A percentile compares a stretch with the other conserved stretches of the same genome.
Conservation (phyloP, 805 yeast genomes). For the Jamesozyma spencerorum region DNA sequence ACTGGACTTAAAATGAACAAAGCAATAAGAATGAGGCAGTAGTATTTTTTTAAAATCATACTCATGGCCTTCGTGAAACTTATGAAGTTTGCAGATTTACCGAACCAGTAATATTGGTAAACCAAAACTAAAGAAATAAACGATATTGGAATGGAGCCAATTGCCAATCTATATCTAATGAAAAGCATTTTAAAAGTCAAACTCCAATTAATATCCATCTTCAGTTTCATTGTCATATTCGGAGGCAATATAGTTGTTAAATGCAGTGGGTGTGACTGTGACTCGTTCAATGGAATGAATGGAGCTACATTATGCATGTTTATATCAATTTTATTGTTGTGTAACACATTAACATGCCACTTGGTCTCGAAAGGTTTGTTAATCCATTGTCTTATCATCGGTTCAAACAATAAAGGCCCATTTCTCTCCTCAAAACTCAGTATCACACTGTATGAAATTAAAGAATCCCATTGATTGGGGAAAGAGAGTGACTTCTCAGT, state of each 20-base stretch:
- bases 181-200: constrained; percentile 58
- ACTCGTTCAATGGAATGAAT: constrained; percentile 40
- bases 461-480: constrained; percentile 25
- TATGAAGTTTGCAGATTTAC: constrained; percentile 33
- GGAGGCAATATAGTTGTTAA: constrained; percentile 21
- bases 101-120: constrained; percentile 45
- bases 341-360: constrained; percentile 55
- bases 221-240: constrained; percentile 11
- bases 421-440: constrained; percentile 4
- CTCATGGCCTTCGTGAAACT: constrained; percentile 40
- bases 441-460: constrained; percentile 17
- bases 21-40: constrained; percentile 19
- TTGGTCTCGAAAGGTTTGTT: constrained; percentile 64
- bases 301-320: constrained; percentile 61
- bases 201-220: constrained; percentile 9
- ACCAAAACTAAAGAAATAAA: constrained; percentile 43
- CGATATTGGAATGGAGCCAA: constrained; percentile 61
- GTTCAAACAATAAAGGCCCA: constrained; percentile 34
- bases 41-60: constrained; percentile 27
- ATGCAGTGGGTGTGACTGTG: constrained; percentile 14
- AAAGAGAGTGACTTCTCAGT: constrained; percentile 13
- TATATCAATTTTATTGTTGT: constrained; percentile 33
- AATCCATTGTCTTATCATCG: constrained; percentile 61
- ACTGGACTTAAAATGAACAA: constrained; percentile 32
- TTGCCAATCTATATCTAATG: constrained; percentile 65